Percentiles rank a stretch among this genome's conserved stretches.
Conservation (phyloP, 208 protist genomes). For the Porcisia deanei region DNA sequence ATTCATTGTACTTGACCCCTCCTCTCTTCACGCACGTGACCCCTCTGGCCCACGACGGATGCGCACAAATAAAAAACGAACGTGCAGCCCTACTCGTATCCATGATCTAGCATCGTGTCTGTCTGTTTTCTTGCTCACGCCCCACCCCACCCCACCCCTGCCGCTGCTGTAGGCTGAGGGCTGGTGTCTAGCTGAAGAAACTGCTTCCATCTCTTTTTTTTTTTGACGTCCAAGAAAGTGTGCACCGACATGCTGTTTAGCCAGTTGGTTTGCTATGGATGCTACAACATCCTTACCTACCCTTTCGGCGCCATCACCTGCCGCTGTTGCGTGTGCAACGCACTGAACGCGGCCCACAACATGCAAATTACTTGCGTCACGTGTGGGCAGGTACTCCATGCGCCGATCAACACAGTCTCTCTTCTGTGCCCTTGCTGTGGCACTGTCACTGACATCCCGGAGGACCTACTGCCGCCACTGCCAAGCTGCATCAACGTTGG, state of each 20-base stretch:
- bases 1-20: too few species aligned
- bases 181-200: background rate
- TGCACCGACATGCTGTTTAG: slow-evolving; percentile 42
- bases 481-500: slow-evolving; percentile 37
- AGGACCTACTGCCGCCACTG: slow-evolving; percentile 60
- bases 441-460: slow-evolving; percentile 74
- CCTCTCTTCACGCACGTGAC: too few species aligned
- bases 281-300: slow-evolving; percentile 73
- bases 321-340: slow-evolving; percentile 71
- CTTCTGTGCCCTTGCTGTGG: slow-evolving; percentile 78
- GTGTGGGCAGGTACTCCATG: slow-evolving; percentile 50
- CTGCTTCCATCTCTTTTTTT: background rate
- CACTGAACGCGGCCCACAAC: slow-evolving; percentile 65
- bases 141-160: background rate
- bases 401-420: slow-evolving; percentile 73
- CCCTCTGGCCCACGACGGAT: too few species aligned
- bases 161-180: background rate
- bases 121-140: background rate
- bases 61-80: too few species aligned
- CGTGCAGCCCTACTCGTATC: too few species aligned
- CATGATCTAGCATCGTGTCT: too few species aligned
- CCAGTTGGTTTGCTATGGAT: slow-evolving; percentile 72
- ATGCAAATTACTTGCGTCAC: slow-evolving; percentile 44
- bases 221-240: background rate
- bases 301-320: slow-evolving; percentile 70